Evolutionary conservation across 148 eudicot species (phyloP).

Genomic region (Nyssa sinensis): DNA sequence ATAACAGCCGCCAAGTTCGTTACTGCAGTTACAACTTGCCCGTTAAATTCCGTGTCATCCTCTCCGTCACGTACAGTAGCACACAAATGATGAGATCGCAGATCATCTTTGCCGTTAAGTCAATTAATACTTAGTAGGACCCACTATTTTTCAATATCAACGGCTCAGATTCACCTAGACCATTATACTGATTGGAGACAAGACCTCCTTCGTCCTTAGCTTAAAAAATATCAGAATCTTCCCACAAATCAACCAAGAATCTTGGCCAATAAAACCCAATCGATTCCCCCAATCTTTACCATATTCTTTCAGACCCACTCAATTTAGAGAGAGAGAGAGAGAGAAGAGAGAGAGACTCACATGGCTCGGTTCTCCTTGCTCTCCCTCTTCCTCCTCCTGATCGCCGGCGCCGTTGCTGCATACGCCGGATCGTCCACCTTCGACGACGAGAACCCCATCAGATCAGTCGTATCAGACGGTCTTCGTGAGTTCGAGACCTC

Average conservation of each 20-base stretch:
- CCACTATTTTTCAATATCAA: not conserved
- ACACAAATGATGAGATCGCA: too few relatives aligned
- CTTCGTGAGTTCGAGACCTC: conserved; percentile 47
- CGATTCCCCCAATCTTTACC: not conserved
- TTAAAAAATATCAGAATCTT: too few relatives aligned
- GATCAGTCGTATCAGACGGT: conserved; percentile 57
- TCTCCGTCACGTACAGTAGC: not conserved
- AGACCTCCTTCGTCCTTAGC: too few relatives aligned
- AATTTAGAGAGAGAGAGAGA: not conserved
- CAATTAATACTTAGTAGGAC: not conserved
- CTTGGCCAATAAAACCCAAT: not conserved
- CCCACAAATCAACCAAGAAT: too few relatives aligned
- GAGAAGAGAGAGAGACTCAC: not conserved
- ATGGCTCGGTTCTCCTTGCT: conserved; percentile 31
- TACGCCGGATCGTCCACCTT: conserved; percentile 41
- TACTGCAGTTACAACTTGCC: not conserved
- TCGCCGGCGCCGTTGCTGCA: conserved; percentile 30
- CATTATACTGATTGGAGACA: not conserved
- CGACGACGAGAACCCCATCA: conserved; percentile 73
- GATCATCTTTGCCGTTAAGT: not conserved
- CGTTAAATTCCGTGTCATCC: not conserved
- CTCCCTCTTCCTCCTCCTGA: conserved; percentile 26
- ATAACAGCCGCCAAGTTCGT: too few relatives aligned
- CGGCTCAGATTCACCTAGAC: not conserved
- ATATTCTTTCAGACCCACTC: not conserved